phyloP scores from a whole-genome alignment of 192 early-diverging fungal species.

The Backusella luteola region DNA sequence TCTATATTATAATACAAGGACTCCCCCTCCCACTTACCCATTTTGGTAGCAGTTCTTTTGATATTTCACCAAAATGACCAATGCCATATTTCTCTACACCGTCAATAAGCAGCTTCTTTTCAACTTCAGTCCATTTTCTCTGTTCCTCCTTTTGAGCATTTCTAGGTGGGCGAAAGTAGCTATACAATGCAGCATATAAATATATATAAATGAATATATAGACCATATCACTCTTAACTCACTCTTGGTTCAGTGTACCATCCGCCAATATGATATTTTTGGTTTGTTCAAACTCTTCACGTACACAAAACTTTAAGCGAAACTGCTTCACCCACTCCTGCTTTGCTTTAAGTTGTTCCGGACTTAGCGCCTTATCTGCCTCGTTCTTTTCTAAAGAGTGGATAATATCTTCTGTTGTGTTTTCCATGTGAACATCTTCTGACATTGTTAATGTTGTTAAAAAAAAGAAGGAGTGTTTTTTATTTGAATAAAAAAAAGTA shows the following conservation, averaged over 20 bases:
- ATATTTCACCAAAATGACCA: conserved; percentile 86
- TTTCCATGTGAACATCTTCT: conserved; percentile 8
- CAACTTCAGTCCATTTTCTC: conserved; percentile 85
- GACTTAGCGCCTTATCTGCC: conserved; percentile 18
- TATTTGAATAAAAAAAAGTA: not conserved
- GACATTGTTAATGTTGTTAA: not conserved
- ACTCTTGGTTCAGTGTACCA: conserved; percentile 89
- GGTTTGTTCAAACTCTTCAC: conserved; percentile 83
- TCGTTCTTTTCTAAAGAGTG: not conserved
- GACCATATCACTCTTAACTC: not conserved
- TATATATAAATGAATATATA: not conserved
- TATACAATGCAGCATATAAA: conserved; percentile 18
- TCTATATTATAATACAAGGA: not conserved
- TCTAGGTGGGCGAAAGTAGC: conserved; percentile 78
- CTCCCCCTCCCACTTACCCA: conserved; percentile 56
- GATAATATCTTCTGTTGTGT: not conserved
- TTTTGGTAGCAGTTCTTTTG: conserved; percentile 68
- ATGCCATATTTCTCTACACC: conserved; percentile 84
- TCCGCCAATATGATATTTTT: conserved; percentile 80
- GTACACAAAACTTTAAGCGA: conserved; percentile 80
- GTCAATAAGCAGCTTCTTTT: conserved; percentile 68
- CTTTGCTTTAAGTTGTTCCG: conserved; percentile 46
- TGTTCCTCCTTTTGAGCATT: conserved; percentile 52
- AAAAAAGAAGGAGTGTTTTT: not conserved
- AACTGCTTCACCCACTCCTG: conserved; percentile 80